Evolutionary conservation across 495 filamentous ascomycete genomes (phyloP).

Genomic region (Hypoxylon fragiforme): DNA sequence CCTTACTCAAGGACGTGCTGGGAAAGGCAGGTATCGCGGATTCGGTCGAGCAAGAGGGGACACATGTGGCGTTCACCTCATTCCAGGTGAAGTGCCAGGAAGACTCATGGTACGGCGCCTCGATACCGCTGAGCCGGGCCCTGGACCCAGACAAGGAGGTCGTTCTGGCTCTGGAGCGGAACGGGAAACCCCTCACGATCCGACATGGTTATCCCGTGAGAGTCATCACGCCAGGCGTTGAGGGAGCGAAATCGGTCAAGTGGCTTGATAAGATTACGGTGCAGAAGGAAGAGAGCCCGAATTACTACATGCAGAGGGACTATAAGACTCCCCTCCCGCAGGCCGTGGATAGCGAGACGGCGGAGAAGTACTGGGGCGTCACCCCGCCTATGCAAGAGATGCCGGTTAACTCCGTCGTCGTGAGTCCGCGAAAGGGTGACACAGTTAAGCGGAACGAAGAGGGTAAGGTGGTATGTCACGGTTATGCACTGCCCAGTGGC

Average conservation of each 20-base stretch:
- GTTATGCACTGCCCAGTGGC: slow-evolving; percentile 8
- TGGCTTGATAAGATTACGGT: slow-evolving; percentile 61
- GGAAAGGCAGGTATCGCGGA: slow-evolving; percentile 43
- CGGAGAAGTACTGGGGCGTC: slow-evolving; percentile 55
- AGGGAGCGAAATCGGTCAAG: slow-evolving; percentile 61
- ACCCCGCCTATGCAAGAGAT: slow-evolving; percentile 58
- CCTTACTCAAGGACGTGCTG: slow-evolving; percentile 56
- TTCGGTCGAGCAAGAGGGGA: not conserved
- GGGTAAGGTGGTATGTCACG: slow-evolving; percentile 2
- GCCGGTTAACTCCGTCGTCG: slow-evolving; percentile 55
- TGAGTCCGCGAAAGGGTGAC: slow-evolving; percentile 41
- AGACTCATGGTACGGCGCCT: slow-evolving; percentile 56
- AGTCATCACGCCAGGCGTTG: slow-evolving; percentile 59
- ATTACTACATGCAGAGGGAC: slow-evolving; percentile 59
- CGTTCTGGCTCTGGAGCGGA: slow-evolving; percentile 59
- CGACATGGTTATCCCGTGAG: slow-evolving; percentile 62
- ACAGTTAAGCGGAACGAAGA: slow-evolving; percentile 1
- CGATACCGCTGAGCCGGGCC: slow-evolving; percentile 56
- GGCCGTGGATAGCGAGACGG: slow-evolving; percentile 47
- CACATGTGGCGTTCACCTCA: slow-evolving; percentile 8
- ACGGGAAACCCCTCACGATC: slow-evolving; percentile 50
- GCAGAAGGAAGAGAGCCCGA: slow-evolving; percentile 53
- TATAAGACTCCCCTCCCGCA: slow-evolving; percentile 62
- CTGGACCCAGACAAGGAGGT: slow-evolving; percentile 57
- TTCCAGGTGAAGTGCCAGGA: slow-evolving; percentile 15